A percentile compares a stretch with the other conserved stretches of the same genome.
phyloP scores from a whole-genome alignment of 192 early-diverging fungal species.

The Linderina pennispora region DNA sequence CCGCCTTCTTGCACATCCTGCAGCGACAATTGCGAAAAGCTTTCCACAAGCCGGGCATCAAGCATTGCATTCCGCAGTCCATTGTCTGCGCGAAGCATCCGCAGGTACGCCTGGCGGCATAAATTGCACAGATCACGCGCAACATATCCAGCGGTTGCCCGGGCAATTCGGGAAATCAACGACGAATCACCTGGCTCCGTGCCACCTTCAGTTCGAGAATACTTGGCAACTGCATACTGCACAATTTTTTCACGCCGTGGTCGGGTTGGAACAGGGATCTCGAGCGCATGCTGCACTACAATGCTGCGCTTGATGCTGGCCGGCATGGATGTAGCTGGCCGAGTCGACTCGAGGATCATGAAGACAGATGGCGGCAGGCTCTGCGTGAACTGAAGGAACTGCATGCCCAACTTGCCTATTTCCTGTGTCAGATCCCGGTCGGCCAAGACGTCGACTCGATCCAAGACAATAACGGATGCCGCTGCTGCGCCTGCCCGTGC shows the following conservation, averaged over 20 bases:
- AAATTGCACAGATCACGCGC: slow-evolving; percentile 30
- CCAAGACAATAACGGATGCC: slow-evolving; percentile 23
- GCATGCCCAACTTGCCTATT: slow-evolving; percentile 2
- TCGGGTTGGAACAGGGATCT: slow-evolving; percentile 11
- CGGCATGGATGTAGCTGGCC: slow-evolving; percentile 16
- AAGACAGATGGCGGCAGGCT: slow-evolving; percentile 16
- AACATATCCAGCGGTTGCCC: slow-evolving; percentile 37
- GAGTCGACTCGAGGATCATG: slow-evolving; percentile 26
- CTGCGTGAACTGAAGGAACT: slow-evolving; percentile 18
- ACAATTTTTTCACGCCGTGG: slow-evolving; percentile 22
- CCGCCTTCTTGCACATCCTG: too few relatives aligned
- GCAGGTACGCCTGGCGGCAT: slow-evolving; percentile 29
- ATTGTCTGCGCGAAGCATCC: slow-evolving; percentile 6
- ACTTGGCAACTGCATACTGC: too few relatives aligned
- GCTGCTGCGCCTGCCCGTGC: slow-evolving; percentile 10
- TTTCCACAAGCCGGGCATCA: background rate
- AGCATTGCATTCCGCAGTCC: background rate
- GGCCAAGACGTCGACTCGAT: slow-evolving; percentile 14
- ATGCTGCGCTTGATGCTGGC: slow-evolving; percentile 7
- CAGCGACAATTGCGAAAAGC: background rate
- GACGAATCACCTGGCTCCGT: too few relatives aligned
- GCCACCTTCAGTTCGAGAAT: too few relatives aligned
- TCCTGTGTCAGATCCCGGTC: slow-evolving; percentile 18
- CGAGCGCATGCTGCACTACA: slow-evolving; percentile 14
- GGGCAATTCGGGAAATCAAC: too few relatives aligned